Evolutionary conservation across 2,329 filamentous ascomycete genomes (phyloP).

Genomic region (Aspergillus uvarum): DNA sequence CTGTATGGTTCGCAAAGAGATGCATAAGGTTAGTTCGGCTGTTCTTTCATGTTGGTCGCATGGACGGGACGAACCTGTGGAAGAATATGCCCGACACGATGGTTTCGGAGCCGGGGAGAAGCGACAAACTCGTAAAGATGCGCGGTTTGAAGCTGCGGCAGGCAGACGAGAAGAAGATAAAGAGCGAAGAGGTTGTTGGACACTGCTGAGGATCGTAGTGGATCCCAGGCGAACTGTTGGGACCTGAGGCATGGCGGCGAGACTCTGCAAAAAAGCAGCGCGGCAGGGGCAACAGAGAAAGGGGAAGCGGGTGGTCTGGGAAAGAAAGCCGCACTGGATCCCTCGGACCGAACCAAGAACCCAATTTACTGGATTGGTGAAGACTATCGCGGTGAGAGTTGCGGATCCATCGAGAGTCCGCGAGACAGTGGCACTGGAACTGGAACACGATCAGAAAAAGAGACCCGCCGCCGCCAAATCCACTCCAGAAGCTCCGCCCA

Average conservation of each 20-base stretch:
- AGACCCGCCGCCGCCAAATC: no score
- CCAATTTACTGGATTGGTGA: background rate
- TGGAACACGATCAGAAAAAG: no score
- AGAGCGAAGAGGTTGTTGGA: conserved; percentile 6
- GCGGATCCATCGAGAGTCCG: background rate
- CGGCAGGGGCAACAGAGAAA: background rate
- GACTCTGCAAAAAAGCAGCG: background rate
- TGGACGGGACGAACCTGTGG: conserved; percentile 4
- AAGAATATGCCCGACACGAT: background rate
- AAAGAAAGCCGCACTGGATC: background rate
- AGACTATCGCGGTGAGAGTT: background rate
- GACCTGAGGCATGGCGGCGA: conserved; percentile 4
- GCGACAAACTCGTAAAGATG: background rate
- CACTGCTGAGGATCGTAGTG: background rate
- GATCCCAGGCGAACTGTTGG: conserved; percentile 2
- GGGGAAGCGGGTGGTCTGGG: background rate
- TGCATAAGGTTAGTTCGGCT: background rate
- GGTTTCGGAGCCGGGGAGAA: background rate
- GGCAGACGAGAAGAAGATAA: conserved; percentile 2
- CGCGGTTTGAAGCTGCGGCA: background rate
- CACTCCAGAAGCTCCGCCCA: no score
- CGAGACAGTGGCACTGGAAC: no score
- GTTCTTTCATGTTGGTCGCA: background rate
- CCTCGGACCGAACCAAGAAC: background rate
- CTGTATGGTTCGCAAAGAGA: conserved; percentile 10